Conservation (phyloP, 2,329 filamentous ascomycete genomes). For the Colletotrichum orchidophilum region DNA sequence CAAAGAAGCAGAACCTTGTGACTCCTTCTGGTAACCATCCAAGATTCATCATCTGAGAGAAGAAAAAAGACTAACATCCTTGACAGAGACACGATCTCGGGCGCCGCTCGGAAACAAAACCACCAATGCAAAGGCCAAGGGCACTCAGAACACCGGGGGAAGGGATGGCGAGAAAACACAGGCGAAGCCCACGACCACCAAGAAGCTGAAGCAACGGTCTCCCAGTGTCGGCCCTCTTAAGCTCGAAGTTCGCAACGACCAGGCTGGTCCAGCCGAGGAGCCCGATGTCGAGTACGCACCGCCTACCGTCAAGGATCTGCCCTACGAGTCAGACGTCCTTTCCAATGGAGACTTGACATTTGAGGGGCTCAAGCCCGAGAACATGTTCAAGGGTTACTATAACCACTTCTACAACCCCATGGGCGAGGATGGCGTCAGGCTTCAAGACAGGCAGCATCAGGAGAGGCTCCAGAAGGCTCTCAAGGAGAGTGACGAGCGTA, state of each 20-base stretch:
- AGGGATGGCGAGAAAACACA: slow-evolving; percentile 72
- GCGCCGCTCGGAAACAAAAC: slow-evolving; percentile 94
- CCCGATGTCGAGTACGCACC: slow-evolving; percentile 92
- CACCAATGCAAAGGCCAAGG: slow-evolving; percentile 87
- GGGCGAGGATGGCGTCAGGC: slow-evolving; percentile 73
- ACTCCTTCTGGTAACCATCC: slow-evolving; percentile 33
- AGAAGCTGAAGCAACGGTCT: slow-evolving; percentile 67
- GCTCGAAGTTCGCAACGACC: slow-evolving; percentile 69
- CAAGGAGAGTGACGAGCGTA: slow-evolving; percentile 71
- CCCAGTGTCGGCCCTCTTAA: slow-evolving; percentile 65
- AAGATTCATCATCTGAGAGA: slow-evolving; percentile 21
- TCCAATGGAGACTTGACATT: slow-evolving; percentile 66
- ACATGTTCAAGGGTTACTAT: slow-evolving; percentile 70
- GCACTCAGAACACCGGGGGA: slow-evolving; percentile 72
- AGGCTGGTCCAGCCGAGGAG: slow-evolving; percentile 58
- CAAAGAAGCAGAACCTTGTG: slow-evolving; percentile 33
- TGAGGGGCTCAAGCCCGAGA: slow-evolving; percentile 65
- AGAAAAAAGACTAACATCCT: slow-evolving; percentile 1
- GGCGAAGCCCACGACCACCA: slow-evolving; percentile 66
- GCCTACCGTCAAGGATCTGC: slow-evolving; percentile 72
- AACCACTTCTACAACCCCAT: slow-evolving; percentile 69
- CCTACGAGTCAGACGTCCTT: slow-evolving; percentile 76
- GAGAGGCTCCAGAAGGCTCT: slow-evolving; percentile 60
- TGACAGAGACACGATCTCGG: slow-evolving; percentile 70
- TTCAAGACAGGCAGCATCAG: slow-evolving; percentile 68